These are phyloP conservation scores for Epithele typhae DNA, from an alignment of 768 basidiomycete genomes.

Conservation along the genomic window DNA sequence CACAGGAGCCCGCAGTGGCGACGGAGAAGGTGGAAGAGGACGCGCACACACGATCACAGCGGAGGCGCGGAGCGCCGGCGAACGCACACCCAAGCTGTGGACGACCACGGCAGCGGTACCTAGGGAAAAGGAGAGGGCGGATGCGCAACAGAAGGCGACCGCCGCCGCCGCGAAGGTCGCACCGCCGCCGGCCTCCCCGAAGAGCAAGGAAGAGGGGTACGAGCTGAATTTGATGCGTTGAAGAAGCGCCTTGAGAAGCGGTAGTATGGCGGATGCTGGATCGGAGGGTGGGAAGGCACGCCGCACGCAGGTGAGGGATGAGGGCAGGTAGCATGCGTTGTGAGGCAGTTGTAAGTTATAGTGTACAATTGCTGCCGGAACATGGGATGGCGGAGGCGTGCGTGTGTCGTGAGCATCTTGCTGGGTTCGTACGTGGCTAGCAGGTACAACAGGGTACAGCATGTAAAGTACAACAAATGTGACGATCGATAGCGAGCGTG, in stretches of 20 bases:
- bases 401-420: too few relatives aligned
- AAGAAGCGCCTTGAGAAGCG: constrained; percentile 79
- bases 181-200: constrained; percentile 19
- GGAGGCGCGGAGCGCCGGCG: constrained; percentile 28
- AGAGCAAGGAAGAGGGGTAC: constrained; percentile 40
- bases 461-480: too few relatives aligned
- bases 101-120: constrained; percentile 34
- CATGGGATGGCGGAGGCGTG: too few relatives aligned
- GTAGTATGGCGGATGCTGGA: constrained; percentile 59
- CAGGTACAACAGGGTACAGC: too few relatives aligned
- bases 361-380: too few relatives aligned
- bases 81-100: constrained; percentile 41
- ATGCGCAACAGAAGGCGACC: background rate
- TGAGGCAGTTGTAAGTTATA: too few relatives aligned
- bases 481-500: too few relatives aligned
- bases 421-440: too few relatives aligned
- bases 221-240: constrained; percentile 75
- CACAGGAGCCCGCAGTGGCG: constrained; percentile 1
- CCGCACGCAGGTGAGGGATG: background rate
- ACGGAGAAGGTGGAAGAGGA: background rate
- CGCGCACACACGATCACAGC: constrained; percentile 20
- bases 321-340: constrained; percentile 5
- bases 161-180: background rate
- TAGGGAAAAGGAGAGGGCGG: constrained; percentile 19
- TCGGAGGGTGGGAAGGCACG: background rate